Percentiles rank a stretch among this genome's conserved stretches.
Evolutionary conservation across 768 basidiomycete species (phyloP).

Genomic region (Lactarius hengduanensis): DNA sequence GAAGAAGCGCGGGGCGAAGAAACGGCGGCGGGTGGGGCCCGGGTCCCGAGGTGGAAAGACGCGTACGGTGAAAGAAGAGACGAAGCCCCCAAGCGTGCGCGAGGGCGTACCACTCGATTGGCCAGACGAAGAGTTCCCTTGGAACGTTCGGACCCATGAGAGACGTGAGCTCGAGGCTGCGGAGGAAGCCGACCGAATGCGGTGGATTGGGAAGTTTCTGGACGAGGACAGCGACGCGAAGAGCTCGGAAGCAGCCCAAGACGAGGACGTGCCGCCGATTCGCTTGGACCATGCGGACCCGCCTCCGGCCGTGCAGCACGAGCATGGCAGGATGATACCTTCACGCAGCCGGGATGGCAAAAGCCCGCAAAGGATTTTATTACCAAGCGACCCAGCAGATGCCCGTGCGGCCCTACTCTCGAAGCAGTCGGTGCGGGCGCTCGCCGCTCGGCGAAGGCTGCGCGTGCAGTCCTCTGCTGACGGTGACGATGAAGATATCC

Average conservation of each 20-base stretch:
- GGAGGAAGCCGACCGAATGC: slow-evolving; percentile 59
- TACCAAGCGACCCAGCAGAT: slow-evolving; percentile 72
- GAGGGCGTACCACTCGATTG: slow-evolving; percentile 55
- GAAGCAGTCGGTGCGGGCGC: slow-evolving; percentile 63
- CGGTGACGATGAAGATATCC: slow-evolving; percentile 48
- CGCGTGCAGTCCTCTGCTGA: slow-evolving; percentile 38
- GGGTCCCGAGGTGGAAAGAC: slow-evolving; percentile 26
- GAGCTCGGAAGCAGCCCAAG: slow-evolving; percentile 37
- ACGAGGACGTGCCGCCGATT: slow-evolving; percentile 37
- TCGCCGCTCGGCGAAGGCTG: slow-evolving; percentile 50
- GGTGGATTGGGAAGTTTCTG: slow-evolving; percentile 67
- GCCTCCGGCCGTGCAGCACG: slow-evolving; percentile 37
- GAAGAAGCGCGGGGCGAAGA: slow-evolving; percentile 44
- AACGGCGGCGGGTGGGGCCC: slow-evolving; percentile 44
- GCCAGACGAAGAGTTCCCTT: slow-evolving; percentile 79
- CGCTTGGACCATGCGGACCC: slow-evolving; percentile 35
- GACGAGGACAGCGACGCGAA: slow-evolving; percentile 67
- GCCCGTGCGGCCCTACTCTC: slow-evolving; percentile 71
- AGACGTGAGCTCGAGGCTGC: slow-evolving; percentile 50
- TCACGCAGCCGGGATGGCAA: slow-evolving; percentile 42
- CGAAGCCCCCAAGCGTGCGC: slow-evolving; percentile 9
- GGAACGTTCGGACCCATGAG: slow-evolving; percentile 62
- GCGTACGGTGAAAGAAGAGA: slow-evolving; percentile 10
- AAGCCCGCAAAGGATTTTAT: slow-evolving; percentile 37
- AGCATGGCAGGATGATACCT: slow-evolving; percentile 63